Base-by-base conservation (phyloP, 345 rosid species). In the Arabidopsis arenosa region DNA sequence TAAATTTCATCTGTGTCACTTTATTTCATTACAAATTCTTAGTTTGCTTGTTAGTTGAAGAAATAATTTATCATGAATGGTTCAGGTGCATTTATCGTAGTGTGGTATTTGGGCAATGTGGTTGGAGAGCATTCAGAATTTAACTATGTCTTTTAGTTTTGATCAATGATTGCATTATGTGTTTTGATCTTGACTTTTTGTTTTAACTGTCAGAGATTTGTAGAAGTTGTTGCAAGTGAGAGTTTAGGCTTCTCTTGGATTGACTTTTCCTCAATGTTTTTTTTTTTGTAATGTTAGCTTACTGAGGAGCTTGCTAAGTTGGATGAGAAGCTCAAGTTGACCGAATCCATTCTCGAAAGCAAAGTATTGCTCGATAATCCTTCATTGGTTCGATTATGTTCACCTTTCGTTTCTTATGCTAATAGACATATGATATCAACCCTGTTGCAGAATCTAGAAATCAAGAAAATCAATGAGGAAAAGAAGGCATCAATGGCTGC, bases 401-500 rank as follows among this genome's bases (percentile, higher is more conserved):
- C 33, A 35, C 7, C 17, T 57, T 47, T 39, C 53, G 1, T 39
- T 57, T 39, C 11, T 48, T 37, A 28, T 51, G 49, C 40, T 59
- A 49, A 56, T 53, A 53, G 15, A 53, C 9, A 9, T 49, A 3
- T 70, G 71, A 30, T 72, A 64, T 28, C 6, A 77, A 32, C 3
- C 0, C 11, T 14, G 55, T 45, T 71, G 78, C 91, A 96, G 98
- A 96, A 93, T 86, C 91, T 96, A 79, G 99, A 96, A 83, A 89
- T 96, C 74, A 93, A 93, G 89, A 96, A 91, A 81, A 88, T 93
- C 77, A 96, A 93, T 72, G 99, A 96, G 85, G 99, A 96, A 79
- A 96, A 93, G 87, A 93, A 86, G 83, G 95, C 99, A 28, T 93
- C 98, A 54, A 91, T 93, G 99, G 98, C 99, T 79, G 99, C 99